A percentile compares a stretch with the other conserved stretches of the same genome.
Evolutionary conservation across 2,329 filamentous ascomycete genomes (phyloP).

Genomic region (Colletotrichum viniferum): DNA sequence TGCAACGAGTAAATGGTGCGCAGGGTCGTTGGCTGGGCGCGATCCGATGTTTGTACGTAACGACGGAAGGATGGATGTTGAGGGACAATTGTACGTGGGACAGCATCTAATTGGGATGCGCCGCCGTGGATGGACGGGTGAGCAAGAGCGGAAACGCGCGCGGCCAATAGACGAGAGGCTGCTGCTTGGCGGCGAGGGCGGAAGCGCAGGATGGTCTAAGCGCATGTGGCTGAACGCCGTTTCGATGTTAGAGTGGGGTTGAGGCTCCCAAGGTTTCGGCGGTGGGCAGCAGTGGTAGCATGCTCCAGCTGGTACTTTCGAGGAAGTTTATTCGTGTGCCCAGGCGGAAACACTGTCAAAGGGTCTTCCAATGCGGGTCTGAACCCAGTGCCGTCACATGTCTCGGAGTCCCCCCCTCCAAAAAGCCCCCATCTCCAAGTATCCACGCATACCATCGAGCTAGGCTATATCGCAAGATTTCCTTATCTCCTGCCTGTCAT

Average conservation of each 20-base stretch:
- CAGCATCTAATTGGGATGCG: neutral
- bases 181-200: neutral
- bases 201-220: neutral
- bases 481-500: neutral
- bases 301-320: neutral
- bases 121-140: neutral
- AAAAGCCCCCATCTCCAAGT: neutral
- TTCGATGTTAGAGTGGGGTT: neutral
- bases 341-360: neutral
- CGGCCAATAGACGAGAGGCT: neutral
- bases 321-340: neutral
- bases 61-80: neutral
- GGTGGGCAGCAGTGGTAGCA: neutral
- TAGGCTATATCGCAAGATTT: neutral
- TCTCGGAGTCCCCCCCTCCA: neutral
- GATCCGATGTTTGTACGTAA: neutral
- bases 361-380: neutral
- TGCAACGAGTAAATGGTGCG: neutral
- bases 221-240: neutral
- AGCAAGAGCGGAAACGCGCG: neutral
- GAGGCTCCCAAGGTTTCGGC: constrained; percentile 2
- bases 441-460: neutral
- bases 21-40: neutral
- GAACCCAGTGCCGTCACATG: neutral
- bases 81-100: neutral